Conservation (phyloP, 495 filamentous ascomycete genomes). For the Penicillium dipodomyicola region DNA sequence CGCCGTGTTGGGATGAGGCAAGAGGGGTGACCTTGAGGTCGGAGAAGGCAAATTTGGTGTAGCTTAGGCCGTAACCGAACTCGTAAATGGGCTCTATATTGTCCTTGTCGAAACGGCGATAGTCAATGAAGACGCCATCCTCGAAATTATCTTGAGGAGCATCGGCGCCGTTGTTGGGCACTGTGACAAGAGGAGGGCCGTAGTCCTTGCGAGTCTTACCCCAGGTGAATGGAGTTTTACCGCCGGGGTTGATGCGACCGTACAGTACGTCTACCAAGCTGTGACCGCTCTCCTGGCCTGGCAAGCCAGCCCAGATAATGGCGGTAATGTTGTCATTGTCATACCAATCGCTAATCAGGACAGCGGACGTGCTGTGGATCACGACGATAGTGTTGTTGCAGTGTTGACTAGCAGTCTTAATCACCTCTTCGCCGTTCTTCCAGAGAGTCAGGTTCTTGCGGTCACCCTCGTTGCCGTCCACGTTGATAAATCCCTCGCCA, state of each 20-base stretch:
- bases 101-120: slow-evolving; percentile 80
- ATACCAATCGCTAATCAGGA: slow-evolving; percentile 73
- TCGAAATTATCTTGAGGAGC: slow-evolving; percentile 79
- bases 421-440: slow-evolving; percentile 73
- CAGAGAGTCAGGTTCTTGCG: slow-evolving; percentile 92
- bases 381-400: slow-evolving; percentile 93
- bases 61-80: slow-evolving; percentile 88
- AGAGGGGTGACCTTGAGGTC: slow-evolving; percentile 62
- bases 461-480: slow-evolving; percentile 86
- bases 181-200: slow-evolving; percentile 70
- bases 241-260: slow-evolving; percentile 81
- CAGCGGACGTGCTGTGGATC: slow-evolving; percentile 81
- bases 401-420: slow-evolving; percentile 69
- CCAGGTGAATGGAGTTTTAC: slow-evolving; percentile 86
- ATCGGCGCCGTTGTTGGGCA: slow-evolving; percentile 65
- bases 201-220: slow-evolving; percentile 71
- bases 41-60: slow-evolving; percentile 82
- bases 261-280: slow-evolving; percentile 90
- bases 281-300: slow-evolving; percentile 89
- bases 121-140: slow-evolving; percentile 92
- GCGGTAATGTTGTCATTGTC: slow-evolving; percentile 89
- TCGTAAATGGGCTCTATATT: slow-evolving; percentile 77
- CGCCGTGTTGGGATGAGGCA: slow-evolving; percentile 54
- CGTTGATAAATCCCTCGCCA: slow-evolving; percentile 81
- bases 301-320: slow-evolving; percentile 90